A percentile compares a stretch with the other conserved stretches of the same genome.
phyloP scores from a whole-genome alignment of 176 grass and related monocot species.

The Musa acuminata region DNA sequence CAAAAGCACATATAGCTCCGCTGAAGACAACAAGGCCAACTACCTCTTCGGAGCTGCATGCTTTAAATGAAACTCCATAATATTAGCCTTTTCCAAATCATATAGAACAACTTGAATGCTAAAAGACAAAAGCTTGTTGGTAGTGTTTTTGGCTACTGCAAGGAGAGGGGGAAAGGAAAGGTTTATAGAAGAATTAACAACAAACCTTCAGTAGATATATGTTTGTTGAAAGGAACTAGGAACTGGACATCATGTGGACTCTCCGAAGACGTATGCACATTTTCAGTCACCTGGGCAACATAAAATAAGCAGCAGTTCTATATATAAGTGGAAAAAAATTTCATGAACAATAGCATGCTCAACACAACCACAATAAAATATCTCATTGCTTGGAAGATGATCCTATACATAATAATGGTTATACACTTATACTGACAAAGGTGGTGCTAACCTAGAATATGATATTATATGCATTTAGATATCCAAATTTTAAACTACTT shows the following conservation, averaged over 20 bases:
- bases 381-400: not conserved
- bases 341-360: not conserved
- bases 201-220: slow-evolving; percentile 44
- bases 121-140: not conserved
- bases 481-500: not conserved
- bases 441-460: not conserved
- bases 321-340: slow-evolving; percentile 16
- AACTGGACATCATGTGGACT: slow-evolving; percentile 50
- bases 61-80: slow-evolving; percentile 41
- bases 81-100: slow-evolving; percentile 20
- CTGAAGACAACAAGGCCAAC: slow-evolving; percentile 50
- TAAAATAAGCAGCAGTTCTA: not conserved
- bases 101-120: not conserved
- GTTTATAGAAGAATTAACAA: slow-evolving; percentile 9
- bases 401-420: not conserved
- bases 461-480: not conserved
- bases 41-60: slow-evolving; percentile 67
- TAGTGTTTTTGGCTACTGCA: not conserved
- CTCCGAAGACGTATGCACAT: slow-evolving; percentile 26
- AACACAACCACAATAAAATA: not conserved
- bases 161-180: slow-evolving; percentile 24
- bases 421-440: not conserved
- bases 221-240: slow-evolving; percentile 68
- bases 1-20: slow-evolving; percentile 60
- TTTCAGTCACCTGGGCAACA: slow-evolving; percentile 46